Evolutionary conservation across 495 filamentous ascomycete genomes (phyloP), one percentile per base, ranked within the genome.

Genomic region (Penicillium lividum): DNA sequence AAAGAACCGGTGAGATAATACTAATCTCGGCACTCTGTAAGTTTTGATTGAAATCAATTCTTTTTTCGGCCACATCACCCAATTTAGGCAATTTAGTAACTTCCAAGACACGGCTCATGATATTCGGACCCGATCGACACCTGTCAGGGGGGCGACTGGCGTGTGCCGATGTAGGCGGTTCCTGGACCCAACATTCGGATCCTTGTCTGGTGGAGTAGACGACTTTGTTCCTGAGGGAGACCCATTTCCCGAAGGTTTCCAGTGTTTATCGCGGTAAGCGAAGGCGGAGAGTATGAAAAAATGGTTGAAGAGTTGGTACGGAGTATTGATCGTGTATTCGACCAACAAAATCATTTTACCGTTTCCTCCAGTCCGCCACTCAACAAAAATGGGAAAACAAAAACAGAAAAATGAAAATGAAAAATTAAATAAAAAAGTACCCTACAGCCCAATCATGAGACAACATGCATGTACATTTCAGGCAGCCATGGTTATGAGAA

Each of bases 41-140:
- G 8, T 9, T 36, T 34, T 11, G 0, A 36, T 9, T 11, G 33
- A 4, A 36, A 11, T 9, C 10, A 36, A 10, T 36, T 11, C 8
- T 36, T 11, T 11, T 36, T 36, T 48, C 46, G 46, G 46, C 18
- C 22, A 18, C 45, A 47, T 16, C 16, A 29, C 16, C 22, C 10
- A 22, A 48, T 48, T 30, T 9, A 48, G 46, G 42, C 4, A 48
- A 33, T 9, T 0, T 33, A 52, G 0, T 33, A 52, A 50, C 11
- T 47, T 29, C 15, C 22, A 50, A 50, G 28, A 28, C 50, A 51
- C 31, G 48, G 31, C 48, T 33, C 8, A 47, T 29, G 10, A 50
- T 50, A 28, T 45, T 51, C 46, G 42, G 43, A 54, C 47, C 59
- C 47, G 66, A 68, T 67, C 66, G 58, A 61, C 66, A 62, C 49